A percentile compares a stretch with the other conserved stretches of the same genome.
Evolutionary conservation across 352 stramenopile species (phyloP).

Genomic region (Plasmopara viticola): DNA sequence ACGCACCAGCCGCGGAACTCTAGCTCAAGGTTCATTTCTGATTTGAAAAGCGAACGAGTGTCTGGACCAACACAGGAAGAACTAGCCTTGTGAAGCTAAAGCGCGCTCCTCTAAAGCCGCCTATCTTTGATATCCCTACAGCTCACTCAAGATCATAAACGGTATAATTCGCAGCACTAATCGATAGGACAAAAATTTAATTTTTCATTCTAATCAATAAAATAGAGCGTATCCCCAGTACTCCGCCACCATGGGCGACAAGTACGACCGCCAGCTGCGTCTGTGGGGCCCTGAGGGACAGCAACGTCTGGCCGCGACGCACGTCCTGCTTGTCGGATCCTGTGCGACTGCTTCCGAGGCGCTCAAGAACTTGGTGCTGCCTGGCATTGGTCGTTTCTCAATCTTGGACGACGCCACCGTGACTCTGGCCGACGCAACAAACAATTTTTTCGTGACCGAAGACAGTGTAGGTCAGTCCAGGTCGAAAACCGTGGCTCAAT

Average conservation of each 20-base stretch:
- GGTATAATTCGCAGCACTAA: too few relatives aligned
- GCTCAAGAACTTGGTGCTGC: slow-evolving; percentile 97
- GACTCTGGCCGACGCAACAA: slow-evolving; percentile 66
- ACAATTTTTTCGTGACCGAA: slow-evolving; percentile 92
- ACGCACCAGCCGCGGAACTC: too few relatives aligned
- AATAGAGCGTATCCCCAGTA: too few relatives aligned
- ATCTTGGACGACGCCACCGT: slow-evolving; percentile 90
- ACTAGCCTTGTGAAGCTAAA: too few relatives aligned
- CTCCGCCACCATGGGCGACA: slow-evolving; percentile 82
- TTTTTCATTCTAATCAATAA: too few relatives aligned
- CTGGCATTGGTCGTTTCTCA: slow-evolving; percentile 86
- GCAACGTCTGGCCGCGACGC: slow-evolving; percentile 74
- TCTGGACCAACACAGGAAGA: too few relatives aligned
- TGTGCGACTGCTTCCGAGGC: slow-evolving; percentile 93
- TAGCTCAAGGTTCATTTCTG: too few relatives aligned
- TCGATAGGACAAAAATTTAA: too few relatives aligned
- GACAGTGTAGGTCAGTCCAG: slow-evolving; percentile 50
- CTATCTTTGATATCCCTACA: too few relatives aligned
- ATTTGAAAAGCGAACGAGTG: too few relatives aligned
- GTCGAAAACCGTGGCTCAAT: slow-evolving; percentile 72
- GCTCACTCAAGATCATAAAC: too few relatives aligned
- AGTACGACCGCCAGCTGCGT: slow-evolving; percentile 98
- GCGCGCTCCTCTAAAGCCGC: too few relatives aligned
- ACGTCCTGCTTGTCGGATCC: slow-evolving; percentile 89
- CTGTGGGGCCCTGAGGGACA: slow-evolving; percentile 96